phyloP scores from a whole-genome alignment of 345 rosid species.

The Syzygium aqueum region DNA sequence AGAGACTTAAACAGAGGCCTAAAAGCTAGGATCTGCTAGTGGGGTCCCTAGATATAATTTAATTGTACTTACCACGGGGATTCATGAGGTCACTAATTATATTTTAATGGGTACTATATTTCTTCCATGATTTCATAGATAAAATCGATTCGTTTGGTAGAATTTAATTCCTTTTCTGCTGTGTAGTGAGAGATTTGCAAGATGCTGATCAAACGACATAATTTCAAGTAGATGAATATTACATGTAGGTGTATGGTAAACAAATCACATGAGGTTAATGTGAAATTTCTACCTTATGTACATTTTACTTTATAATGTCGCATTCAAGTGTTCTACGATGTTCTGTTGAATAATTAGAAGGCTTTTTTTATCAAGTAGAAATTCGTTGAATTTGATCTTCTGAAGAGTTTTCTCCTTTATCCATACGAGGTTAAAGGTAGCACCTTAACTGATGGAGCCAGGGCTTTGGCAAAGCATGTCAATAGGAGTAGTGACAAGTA shows the following conservation, averaged over 20 bases:
- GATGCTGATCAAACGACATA: neutral
- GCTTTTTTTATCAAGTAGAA: neutral
- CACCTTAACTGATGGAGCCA: constrained; percentile 61
- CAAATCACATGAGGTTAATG: neutral
- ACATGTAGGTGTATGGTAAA: neutral
- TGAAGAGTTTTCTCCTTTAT: neutral
- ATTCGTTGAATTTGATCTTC: neutral
- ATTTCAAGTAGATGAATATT: neutral
- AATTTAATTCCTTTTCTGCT: neutral
- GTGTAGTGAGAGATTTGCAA: neutral
- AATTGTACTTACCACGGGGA: neutral
- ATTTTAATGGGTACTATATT: neutral
- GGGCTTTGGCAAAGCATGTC: constrained; percentile 75
- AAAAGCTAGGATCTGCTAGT: neutral
- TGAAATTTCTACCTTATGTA: neutral
- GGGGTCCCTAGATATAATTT: neutral
- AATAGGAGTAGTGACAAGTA: constrained; percentile 40
- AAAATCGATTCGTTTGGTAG: neutral
- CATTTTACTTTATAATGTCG: neutral
- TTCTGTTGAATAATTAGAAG: neutral
- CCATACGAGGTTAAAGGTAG: constrained; percentile 48
- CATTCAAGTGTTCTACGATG: neutral
- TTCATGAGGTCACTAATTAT: neutral
- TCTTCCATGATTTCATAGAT: neutral
- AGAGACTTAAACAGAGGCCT: neutral